Percentiles rank a stretch among this genome's conserved stretches.
Conservation (phyloP, 129 eudicot species). For the Logfia minima region DNA sequence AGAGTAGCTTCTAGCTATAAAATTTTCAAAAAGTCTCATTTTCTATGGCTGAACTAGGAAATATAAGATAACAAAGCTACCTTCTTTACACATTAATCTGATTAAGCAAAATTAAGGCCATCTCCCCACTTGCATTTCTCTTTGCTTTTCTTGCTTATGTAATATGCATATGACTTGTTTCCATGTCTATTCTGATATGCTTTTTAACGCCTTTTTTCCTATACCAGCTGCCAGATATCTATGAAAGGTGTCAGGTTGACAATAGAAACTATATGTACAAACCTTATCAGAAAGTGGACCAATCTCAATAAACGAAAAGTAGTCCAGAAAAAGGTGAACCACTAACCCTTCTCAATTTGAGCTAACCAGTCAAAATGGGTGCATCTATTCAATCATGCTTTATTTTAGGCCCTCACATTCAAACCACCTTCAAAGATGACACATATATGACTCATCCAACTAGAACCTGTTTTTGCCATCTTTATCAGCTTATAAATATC, state of each 20-base stretch:
- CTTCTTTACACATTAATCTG: slow-evolving; percentile 26
- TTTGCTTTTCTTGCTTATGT: slow-evolving; percentile 20
- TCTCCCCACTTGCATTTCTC: slow-evolving; percentile 12
- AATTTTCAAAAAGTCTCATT: not conserved
- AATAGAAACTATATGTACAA: not conserved
- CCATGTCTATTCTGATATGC: slow-evolving; percentile 12
- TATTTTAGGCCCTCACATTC: not conserved
- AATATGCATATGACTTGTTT: slow-evolving; percentile 19
- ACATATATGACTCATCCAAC: slow-evolving; percentile 31
- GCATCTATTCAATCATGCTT: not conserved
- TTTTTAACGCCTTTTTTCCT: not conserved
- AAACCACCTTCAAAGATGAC: slow-evolving; percentile 28
- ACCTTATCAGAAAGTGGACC: not conserved
- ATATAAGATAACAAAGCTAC: not conserved
- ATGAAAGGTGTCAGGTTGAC: not conserved
- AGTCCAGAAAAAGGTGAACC: not conserved
- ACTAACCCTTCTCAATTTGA: not conserved
- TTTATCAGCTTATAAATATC: slow-evolving; percentile 31
- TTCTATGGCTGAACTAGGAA: not conserved
- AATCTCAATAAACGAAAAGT: not conserved
- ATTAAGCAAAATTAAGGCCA: slow-evolving; percentile 12
- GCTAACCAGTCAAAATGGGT: not conserved
- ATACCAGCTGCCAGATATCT: not conserved
- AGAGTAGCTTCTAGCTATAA: not conserved
- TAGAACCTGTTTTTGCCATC: not conserved